Percentiles rank a stretch among this genome's conserved stretches.
Evolutionary conservation across 176 grass and related monocot genomes (phyloP).

Genomic region (Oryza punctata): DNA sequence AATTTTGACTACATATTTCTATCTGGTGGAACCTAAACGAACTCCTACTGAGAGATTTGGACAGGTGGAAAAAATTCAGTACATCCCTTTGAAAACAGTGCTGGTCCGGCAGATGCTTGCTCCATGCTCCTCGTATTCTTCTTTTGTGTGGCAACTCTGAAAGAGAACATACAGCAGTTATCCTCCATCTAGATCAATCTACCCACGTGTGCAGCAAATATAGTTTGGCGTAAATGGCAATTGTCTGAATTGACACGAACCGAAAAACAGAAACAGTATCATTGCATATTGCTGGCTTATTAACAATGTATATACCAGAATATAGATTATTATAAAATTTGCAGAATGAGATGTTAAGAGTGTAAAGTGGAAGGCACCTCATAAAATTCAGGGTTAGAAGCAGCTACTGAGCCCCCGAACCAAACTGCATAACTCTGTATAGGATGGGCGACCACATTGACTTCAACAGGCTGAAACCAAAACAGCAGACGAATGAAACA

Average conservation of each 20-base stretch:
- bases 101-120: constrained; percentile 95
- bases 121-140: constrained; percentile 95
- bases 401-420: constrained; percentile 97
- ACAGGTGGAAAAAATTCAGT: constrained; percentile 48
- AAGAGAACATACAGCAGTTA: constrained; percentile 36
- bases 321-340: neutral
- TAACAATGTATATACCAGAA: neutral
- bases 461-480: constrained; percentile 83
- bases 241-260: too few relatives aligned
- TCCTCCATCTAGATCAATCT: neutral
- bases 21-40: constrained; percentile 42
- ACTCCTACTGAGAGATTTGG: constrained; percentile 35
- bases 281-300: constrained; percentile 15
- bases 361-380: constrained; percentile 50
- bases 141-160: constrained; percentile 91
- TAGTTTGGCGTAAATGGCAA: too few relatives aligned
- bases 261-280: too few relatives aligned
- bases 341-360: constrained; percentile 11
- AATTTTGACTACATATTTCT: constrained; percentile 49
- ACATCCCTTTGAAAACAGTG: constrained; percentile 99
- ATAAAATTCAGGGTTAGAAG: constrained; percentile 89
- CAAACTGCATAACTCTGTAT: constrained; percentile 92
- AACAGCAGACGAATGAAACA: constrained; percentile 32
- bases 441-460: constrained; percentile 90
- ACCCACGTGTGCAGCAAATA: neutral